Evolutionary conservation across 225 moss, liverwort and hornwort species (phyloP).

Genomic region (Physcomitrellopsis africana): DNA sequence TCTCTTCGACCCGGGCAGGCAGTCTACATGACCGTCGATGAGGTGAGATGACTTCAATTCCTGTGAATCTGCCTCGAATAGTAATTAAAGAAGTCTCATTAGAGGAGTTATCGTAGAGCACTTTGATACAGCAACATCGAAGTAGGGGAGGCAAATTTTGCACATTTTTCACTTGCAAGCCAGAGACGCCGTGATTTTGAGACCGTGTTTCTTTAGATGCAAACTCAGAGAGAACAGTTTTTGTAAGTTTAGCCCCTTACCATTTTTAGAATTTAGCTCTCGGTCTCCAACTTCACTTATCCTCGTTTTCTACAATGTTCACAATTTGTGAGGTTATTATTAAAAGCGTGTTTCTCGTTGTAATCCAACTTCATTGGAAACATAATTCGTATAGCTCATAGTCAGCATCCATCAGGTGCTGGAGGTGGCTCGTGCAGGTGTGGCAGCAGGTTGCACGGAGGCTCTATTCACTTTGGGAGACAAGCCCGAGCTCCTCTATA

Average conservation of each 20-base stretch:
- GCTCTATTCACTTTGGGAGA: slow-evolving; percentile 92
- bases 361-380: slow-evolving; percentile 24
- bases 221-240: slow-evolving; percentile 1
- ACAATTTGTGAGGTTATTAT: slow-evolving; percentile 15
- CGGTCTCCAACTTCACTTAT: background rate
- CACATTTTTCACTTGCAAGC: slow-evolving; percentile 1
- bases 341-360: slow-evolving; percentile 10
- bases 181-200: slow-evolving; percentile 12
- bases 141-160: slow-evolving; percentile 1
- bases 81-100: background rate
- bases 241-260: background rate
- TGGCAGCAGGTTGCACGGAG: slow-evolving; percentile 86
- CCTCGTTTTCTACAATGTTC: background rate
- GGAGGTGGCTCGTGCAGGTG: slow-evolving; percentile 81
- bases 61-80: background rate
- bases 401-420: slow-evolving; percentile 53
- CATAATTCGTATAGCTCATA: slow-evolving; percentile 23
- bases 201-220: slow-evolving; percentile 6
- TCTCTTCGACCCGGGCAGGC: slow-evolving; percentile 70
- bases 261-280: slow-evolving; percentile 23
- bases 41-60: slow-evolving; percentile 48
- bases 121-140: background rate
- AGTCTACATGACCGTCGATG: slow-evolving; percentile 72
- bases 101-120: slow-evolving; percentile 16
- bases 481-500: slow-evolving; percentile 87